These are phyloP conservation scores for Eutypa lata DNA, from an alignment of 2,329 filamentous ascomycete species.

Conservation along the genomic window DNA sequence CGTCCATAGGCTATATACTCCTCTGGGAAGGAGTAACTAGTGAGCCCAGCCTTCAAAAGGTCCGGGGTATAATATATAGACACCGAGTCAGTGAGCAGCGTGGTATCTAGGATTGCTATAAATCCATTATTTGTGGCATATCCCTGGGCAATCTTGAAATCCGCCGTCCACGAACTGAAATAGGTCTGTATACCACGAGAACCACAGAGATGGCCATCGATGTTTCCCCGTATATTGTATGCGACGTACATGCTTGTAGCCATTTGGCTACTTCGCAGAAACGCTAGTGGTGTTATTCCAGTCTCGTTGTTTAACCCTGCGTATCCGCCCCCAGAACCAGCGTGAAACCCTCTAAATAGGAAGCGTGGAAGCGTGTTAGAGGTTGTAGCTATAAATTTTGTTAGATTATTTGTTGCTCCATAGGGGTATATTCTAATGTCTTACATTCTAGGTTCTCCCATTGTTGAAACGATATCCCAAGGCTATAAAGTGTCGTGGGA, in stretches of 20 bases:
- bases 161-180: conserved; percentile 1
- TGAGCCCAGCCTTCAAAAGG: background rate
- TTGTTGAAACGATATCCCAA: background rate
- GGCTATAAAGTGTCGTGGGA: background rate
- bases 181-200: background rate
- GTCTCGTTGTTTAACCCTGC: background rate
- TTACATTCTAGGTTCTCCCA: background rate
- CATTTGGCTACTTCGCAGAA: background rate
- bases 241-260: background rate
- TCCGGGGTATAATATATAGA: background rate
- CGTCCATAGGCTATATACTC: conserved; percentile 1
- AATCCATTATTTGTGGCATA: background rate
- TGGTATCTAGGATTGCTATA: conserved; percentile 1
- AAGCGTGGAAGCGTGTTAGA: background rate
- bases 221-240: background rate
- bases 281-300: background rate
- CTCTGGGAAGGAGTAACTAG: background rate
- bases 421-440: background rate
- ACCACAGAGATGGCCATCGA: background rate
- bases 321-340: background rate
- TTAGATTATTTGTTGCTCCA: too few species aligned
- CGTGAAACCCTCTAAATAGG: background rate
- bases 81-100: background rate
- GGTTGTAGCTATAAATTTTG: background rate
- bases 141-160: background rate